Evolutionary conservation across 176 grass and related monocot genomes (phyloP).

Genomic region (Pontederia paniculata): DNA sequence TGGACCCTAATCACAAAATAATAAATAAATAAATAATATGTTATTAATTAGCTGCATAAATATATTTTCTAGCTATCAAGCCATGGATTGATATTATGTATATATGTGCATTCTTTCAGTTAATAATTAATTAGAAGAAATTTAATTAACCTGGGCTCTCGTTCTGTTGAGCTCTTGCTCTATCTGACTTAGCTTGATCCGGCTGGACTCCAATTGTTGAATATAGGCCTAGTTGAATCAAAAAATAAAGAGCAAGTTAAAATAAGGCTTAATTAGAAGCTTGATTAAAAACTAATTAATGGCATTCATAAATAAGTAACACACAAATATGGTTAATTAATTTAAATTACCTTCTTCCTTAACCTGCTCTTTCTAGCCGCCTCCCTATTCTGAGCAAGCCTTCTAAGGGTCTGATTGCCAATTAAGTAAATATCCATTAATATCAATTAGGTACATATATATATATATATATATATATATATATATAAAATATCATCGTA

Average conservation of each 20-base stretch:
- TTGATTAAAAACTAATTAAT: background rate
- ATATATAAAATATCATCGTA: background rate
- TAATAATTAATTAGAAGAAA: background rate
- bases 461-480: constrained; percentile 10
- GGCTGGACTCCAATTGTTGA: constrained; percentile 60
- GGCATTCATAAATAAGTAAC: background rate
- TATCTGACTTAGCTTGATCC: constrained; percentile 40
- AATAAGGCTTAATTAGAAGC: background rate
- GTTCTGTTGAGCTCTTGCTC: constrained; percentile 50
- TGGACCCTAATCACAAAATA: constrained; percentile 10
- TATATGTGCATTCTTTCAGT: too few species aligned
- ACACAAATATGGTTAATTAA: too few species aligned
- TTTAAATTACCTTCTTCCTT: constrained; percentile 10
- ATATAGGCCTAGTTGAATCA: constrained; percentile 36
- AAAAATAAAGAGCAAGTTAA: background rate
- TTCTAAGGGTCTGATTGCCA: constrained; percentile 6
- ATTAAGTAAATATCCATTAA: constrained; percentile 4
- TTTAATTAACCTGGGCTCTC: constrained; percentile 24
- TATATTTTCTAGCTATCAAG: background rate
- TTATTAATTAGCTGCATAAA: background rate
- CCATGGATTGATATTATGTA: background rate
- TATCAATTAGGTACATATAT: constrained; percentile 21
- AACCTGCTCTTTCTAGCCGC: constrained; percentile 13
- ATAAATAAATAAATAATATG: background rate
- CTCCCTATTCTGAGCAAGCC: constrained; percentile 18